Evolutionary conservation across 1,284 basidiomycete genomes (phyloP).

Genomic region (Heterobasidion parviporum): DNA sequence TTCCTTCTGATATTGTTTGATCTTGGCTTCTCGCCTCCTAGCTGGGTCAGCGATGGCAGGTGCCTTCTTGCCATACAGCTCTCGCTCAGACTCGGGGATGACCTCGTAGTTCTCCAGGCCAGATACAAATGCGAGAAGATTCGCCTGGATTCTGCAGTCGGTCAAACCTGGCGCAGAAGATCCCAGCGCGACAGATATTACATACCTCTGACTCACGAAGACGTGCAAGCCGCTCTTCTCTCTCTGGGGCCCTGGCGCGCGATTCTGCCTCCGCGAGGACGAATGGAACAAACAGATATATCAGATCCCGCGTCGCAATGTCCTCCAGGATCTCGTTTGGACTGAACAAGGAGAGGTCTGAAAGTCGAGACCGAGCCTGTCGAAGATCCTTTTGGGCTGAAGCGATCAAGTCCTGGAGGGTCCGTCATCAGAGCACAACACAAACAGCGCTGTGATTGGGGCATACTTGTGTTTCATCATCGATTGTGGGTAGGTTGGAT

Average conservation of each 20-base stretch:
- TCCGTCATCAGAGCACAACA: background rate
- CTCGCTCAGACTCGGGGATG: slow-evolving; percentile 54
- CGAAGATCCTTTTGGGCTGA: slow-evolving; percentile 46
- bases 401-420: slow-evolving; percentile 46
- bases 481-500: slow-evolving; percentile 33
- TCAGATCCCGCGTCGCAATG: slow-evolving; percentile 71
- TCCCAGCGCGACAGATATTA: slow-evolving; percentile 2
- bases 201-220: slow-evolving; percentile 58
- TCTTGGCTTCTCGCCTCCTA: slow-evolving; percentile 76
- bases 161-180: slow-evolving; percentile 2
- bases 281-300: slow-evolving; percentile 76
- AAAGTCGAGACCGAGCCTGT: slow-evolving; percentile 39
- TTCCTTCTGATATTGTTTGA: slow-evolving; percentile 79
- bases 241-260: slow-evolving; percentile 51
- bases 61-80: slow-evolving; percentile 38
- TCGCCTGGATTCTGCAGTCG: slow-evolving; percentile 34
- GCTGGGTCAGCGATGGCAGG: slow-evolving; percentile 53
- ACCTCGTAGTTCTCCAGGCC: slow-evolving; percentile 65
- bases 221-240: slow-evolving; percentile 47
- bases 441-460: background rate
- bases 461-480: slow-evolving; percentile 42
- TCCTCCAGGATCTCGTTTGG: slow-evolving; percentile 83
- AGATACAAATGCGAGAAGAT: slow-evolving; percentile 48
- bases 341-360: slow-evolving; percentile 71
- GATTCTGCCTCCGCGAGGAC: slow-evolving; percentile 67